Conservation (phyloP, 1,284 basidiomycete species). For the Sporisorium exsertum region DNA sequence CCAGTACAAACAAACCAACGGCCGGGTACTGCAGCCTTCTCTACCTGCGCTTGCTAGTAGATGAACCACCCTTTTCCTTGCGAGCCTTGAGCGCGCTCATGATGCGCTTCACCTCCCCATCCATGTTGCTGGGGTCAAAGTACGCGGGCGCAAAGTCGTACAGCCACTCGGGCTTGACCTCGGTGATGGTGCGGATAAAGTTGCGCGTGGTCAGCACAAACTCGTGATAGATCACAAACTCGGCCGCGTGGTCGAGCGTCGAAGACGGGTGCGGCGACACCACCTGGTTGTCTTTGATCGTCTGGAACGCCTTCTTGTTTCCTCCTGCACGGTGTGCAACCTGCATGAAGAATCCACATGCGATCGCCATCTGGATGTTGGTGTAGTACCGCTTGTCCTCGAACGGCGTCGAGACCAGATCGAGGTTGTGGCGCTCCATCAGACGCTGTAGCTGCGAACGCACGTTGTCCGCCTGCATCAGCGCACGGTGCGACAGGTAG, state of each 20-base stretch:
- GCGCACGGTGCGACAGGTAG: slow-evolving; percentile 85
- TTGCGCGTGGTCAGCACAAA: slow-evolving; percentile 89
- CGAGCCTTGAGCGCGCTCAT: slow-evolving; percentile 54
- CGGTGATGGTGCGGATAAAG: slow-evolving; percentile 88
- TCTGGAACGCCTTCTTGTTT: slow-evolving; percentile 72
- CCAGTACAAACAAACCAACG: background rate
- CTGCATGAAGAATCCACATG: slow-evolving; percentile 98
- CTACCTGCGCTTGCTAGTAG: slow-evolving; percentile 36
- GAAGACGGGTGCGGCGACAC: slow-evolving; percentile 95
- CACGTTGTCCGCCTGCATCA: slow-evolving; percentile 95
- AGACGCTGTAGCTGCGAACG: slow-evolving; percentile 87
- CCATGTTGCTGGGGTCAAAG: slow-evolving; percentile 75
- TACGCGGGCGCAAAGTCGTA: slow-evolving; percentile 84
- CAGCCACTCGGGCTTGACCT: slow-evolving; percentile 90
- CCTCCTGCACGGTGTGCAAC: slow-evolving; percentile 82
- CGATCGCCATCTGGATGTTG: slow-evolving; percentile 85
- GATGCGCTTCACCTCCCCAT: slow-evolving; percentile 63
- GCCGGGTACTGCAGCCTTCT: background rate
- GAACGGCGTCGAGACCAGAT: slow-evolving; percentile 79
- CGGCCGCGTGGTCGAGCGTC: slow-evolving; percentile 89
- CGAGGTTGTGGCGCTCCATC: slow-evolving; percentile 85
- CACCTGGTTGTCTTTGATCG: slow-evolving; percentile 93
- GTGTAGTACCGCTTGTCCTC: slow-evolving; percentile 84
- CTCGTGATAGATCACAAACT: slow-evolving; percentile 97
- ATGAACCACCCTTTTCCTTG: slow-evolving; percentile 42